Conservation (phyloP, 805 yeast species). For the Metschnikowia amazonensis region DNA sequence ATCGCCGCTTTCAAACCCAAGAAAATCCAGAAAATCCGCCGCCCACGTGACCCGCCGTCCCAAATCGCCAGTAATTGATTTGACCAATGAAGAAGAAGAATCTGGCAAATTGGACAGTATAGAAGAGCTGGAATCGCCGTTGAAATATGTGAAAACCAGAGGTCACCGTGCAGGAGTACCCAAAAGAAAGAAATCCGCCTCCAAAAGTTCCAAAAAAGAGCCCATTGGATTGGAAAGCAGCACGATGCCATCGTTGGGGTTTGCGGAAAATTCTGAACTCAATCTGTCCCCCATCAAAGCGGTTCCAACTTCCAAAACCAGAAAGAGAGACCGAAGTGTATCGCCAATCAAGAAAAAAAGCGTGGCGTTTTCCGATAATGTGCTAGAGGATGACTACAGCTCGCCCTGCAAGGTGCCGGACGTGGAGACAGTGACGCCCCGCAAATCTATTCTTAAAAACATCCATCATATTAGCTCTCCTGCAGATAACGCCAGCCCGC, state of each 20-base stretch:
- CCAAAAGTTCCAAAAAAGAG: not conserved
- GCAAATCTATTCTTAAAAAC: constrained; percentile 34
- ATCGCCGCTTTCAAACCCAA: not conserved
- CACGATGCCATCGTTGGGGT: not conserved
- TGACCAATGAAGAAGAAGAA: constrained; percentile 10
- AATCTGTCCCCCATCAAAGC: constrained; percentile 18
- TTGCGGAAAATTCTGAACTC: constrained; percentile 4
- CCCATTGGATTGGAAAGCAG: not conserved
- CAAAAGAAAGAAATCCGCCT: not conserved
- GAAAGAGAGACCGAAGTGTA: not conserved
- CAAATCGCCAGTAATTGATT: constrained; percentile 17
- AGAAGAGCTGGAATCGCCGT: constrained; percentile 8
- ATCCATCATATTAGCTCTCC: not conserved
- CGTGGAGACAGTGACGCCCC: constrained; percentile 27
- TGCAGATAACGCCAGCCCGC: not conserved
- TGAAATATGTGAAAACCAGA: not conserved
- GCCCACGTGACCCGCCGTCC: not conserved
- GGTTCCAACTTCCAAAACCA: not conserved
- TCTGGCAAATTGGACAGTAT: not conserved
- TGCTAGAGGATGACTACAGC: constrained; percentile 29
- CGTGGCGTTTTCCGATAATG: constrained; percentile 41
- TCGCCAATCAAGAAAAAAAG: constrained; percentile 21
- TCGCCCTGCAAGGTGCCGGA: constrained; percentile 19
- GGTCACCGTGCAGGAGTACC: not conserved
- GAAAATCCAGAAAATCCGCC: constrained; percentile 1